These are phyloP conservation scores for Colletotrichum trifolii DNA, from an alignment of 2,329 filamentous ascomycete genomes.

Conservation along the genomic window DNA sequence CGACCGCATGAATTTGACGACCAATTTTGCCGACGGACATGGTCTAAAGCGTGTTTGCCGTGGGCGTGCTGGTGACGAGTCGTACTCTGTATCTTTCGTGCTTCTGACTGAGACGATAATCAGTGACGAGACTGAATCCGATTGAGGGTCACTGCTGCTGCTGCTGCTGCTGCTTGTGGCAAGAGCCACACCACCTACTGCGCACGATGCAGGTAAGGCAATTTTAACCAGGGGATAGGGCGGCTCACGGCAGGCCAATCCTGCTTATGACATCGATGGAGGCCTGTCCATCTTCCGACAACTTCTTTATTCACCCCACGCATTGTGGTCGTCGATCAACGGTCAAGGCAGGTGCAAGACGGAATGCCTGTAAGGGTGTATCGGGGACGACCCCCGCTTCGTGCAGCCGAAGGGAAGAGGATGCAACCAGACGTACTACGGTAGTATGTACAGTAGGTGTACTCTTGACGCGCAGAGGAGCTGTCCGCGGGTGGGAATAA, in stretches of 20 bases:
- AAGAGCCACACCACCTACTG: no score
- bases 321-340: no score
- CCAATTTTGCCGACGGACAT: slow-evolving; percentile 11
- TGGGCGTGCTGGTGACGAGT: no score
- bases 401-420: slow-evolving; percentile 11
- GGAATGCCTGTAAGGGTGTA: slow-evolving; percentile 6
- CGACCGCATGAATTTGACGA: slow-evolving; percentile 16
- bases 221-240: no score
- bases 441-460: no score
- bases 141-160: background rate
- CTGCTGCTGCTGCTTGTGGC: no score
- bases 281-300: slow-evolving; percentile 12
- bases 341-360: no score
- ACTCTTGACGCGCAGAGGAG: slow-evolving; percentile 1
- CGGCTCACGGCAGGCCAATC: background rate
- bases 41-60: background rate
- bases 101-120: no score
- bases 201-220: no score
- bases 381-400: slow-evolving; percentile 24
- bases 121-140: slow-evolving; percentile 11
- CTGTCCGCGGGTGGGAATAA: background rate
- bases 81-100: no score
- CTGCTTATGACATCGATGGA: background rate
- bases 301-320: background rate
- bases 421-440: no score